phyloP scores from a whole-genome alignment of 371 early-diverging fungal genomes.

The Actinomucor elegans region DNA sequence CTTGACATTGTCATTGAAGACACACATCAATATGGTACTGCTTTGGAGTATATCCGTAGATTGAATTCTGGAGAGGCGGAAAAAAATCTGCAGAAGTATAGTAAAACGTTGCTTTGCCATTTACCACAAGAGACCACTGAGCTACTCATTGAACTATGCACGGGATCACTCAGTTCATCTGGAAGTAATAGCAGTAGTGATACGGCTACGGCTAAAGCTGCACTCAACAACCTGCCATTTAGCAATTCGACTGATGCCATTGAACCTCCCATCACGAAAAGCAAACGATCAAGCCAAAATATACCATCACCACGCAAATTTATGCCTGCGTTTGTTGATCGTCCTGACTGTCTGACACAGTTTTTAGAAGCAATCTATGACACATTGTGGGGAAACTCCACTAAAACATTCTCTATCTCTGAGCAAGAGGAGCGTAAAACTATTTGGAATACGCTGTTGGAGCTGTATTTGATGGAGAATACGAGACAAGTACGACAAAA shows the following conservation, averaged over 20 bases:
- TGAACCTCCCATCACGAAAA: constrained; percentile 9
- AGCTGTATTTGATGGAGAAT: constrained; percentile 68
- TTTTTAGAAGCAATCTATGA: constrained; percentile 75
- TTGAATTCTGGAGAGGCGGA: constrained; percentile 61
- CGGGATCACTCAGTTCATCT: constrained; percentile 40
- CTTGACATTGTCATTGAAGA: constrained; percentile 84
- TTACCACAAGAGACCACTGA: constrained; percentile 79
- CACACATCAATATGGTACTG: constrained; percentile 71
- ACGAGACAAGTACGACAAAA: constrained; percentile 36
- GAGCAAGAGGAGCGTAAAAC: constrained; percentile 66
- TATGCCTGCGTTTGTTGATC: constrained; percentile 75
- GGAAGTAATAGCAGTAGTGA: constrained; percentile 4
- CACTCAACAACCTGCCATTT: constrained; percentile 45
- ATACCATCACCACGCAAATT: constrained; percentile 62
- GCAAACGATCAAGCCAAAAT: constrained; percentile 28
- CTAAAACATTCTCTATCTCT: constrained; percentile 11
- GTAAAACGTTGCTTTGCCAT: constrained; percentile 71
- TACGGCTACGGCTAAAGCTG: constrained; percentile 1
- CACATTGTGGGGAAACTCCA: constrained; percentile 46
- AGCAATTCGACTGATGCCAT: constrained; percentile 11
- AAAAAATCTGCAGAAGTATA: constrained; percentile 72
- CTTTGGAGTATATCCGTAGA: constrained; percentile 69
- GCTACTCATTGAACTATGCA: constrained; percentile 76
- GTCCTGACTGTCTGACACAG: constrained; percentile 66
- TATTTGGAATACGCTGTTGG: constrained; percentile 88